Conservation (phyloP, 2,329 filamentous ascomycete species). For the Pseudogymnoascus sp. region DNA sequence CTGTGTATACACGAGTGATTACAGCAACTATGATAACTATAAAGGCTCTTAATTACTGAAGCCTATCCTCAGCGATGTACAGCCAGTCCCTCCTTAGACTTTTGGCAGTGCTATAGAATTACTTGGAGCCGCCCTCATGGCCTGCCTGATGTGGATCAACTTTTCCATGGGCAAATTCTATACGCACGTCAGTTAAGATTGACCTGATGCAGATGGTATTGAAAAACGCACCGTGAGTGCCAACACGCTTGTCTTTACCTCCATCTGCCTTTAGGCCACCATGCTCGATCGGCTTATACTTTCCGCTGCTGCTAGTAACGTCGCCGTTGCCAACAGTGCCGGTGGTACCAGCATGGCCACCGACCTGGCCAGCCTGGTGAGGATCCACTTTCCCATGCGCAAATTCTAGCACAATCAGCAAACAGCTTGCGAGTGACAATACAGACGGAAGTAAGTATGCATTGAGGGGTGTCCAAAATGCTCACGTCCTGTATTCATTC, state of each 20-base stretch:
- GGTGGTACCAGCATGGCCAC: slow-evolving; percentile 20
- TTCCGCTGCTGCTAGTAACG: neutral
- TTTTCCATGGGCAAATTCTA: slow-evolving; percentile 33
- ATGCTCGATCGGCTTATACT: slow-evolving; percentile 22
- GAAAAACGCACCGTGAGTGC: slow-evolving; percentile 20
- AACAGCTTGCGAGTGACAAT: neutral
- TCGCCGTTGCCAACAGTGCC: slow-evolving; percentile 11
- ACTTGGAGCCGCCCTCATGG: slow-evolving; percentile 28
- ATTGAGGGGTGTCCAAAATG: neutral
- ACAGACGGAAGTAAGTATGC: neutral
- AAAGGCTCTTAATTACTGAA: neutral
- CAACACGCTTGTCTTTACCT: slow-evolving; percentile 29
- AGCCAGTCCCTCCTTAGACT: neutral
- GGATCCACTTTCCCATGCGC: slow-evolving; percentile 31
- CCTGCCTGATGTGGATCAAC: slow-evolving; percentile 34
- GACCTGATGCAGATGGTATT: neutral
- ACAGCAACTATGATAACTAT: neutral
- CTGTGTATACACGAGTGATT: neutral
- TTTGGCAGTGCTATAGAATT: neutral
- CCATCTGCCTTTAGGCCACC: slow-evolving; percentile 31
- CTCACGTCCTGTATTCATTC: slow-evolving; percentile 28
- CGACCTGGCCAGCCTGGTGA: slow-evolving; percentile 30
- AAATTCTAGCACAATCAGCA: slow-evolving; percentile 20
- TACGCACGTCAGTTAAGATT: neutral
- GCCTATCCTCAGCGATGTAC: neutral